Evolutionary conservation across 169 alveolate species (phyloP).

Genomic region (Sarcocystis neurona): DNA sequence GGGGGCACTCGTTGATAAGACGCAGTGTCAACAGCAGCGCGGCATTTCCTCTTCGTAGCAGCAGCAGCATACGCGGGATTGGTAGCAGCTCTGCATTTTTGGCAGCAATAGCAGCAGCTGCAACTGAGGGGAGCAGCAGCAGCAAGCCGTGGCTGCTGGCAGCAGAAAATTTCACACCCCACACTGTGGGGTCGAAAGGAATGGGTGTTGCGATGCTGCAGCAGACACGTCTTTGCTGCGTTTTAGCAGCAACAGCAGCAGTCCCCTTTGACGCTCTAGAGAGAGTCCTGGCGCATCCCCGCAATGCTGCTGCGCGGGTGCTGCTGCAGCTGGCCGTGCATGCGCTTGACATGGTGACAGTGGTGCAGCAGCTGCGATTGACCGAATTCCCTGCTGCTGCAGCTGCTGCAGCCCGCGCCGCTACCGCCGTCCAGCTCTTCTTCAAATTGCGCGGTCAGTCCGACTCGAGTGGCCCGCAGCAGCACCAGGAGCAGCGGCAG

Average conservation of each 20-base stretch:
- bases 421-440: constrained; percentile 21
- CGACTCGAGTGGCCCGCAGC: too few relatives aligned
- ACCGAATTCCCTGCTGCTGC: constrained; percentile 53
- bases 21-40: too few relatives aligned
- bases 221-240: constrained; percentile 31
- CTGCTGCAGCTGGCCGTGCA: constrained; percentile 24
- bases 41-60: too few relatives aligned
- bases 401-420: constrained; percentile 60
- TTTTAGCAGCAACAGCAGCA: constrained; percentile 56
- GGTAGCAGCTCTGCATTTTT: too few relatives aligned
- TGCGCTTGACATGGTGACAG: constrained; percentile 47
- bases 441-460: too few relatives aligned
- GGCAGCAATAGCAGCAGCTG: too few relatives aligned
- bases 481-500: too few relatives aligned
- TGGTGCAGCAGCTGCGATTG: constrained; percentile 46
- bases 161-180: constrained; percentile 42
- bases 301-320: constrained; percentile 5
- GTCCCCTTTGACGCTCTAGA: constrained; percentile 51
- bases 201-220: constrained; percentile 55
- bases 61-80: too few relatives aligned
- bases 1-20: too few relatives aligned
- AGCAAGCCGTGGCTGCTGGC: constrained; percentile 42
- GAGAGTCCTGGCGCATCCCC: constrained; percentile 28
- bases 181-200: constrained; percentile 49
- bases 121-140: constrained; percentile 22